phyloP scores from a whole-genome alignment of 805 yeast genomes.

The Yamadazyma sp. region DNA sequence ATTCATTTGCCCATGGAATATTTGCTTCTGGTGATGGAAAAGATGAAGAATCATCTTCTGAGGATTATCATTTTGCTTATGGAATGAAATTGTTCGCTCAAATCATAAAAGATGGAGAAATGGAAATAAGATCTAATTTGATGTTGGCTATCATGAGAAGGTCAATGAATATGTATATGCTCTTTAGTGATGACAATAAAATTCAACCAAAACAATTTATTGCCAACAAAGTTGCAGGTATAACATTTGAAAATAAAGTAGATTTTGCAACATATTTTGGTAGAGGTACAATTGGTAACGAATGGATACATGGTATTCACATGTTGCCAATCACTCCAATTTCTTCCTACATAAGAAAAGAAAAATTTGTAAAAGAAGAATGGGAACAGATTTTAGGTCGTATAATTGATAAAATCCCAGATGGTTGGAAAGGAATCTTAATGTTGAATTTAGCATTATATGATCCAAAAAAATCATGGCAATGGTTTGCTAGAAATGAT shows the following conservation, averaged over 20 bases:
- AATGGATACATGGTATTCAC: slow-evolving; percentile 77
- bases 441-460: slow-evolving; percentile 71
- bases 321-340: slow-evolving; percentile 72
- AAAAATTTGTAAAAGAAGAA: slow-evolving; percentile 57
- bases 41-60: slow-evolving; percentile 72
- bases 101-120: slow-evolving; percentile 48
- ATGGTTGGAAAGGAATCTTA: slow-evolving; percentile 73
- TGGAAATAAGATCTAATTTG: slow-evolving; percentile 55
- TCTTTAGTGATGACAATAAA: slow-evolving; percentile 50
- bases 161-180: slow-evolving; percentile 55
- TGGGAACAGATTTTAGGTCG: slow-evolving; percentile 51
- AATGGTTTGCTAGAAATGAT: slow-evolving; percentile 42
- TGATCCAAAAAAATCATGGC: slow-evolving; percentile 54
- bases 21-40: slow-evolving; percentile 72
- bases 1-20: slow-evolving; percentile 76
- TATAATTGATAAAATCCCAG: slow-evolving; percentile 48
- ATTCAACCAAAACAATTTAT: slow-evolving; percentile 56
- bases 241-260: slow-evolving; percentile 66
- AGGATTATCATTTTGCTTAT: slow-evolving; percentile 69
- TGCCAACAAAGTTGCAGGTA: slow-evolving; percentile 68
- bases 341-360: slow-evolving; percentile 56
- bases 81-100: slow-evolving; percentile 66
- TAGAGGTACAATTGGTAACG: slow-evolving; percentile 49
- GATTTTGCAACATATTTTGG: slow-evolving; percentile 79
- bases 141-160: slow-evolving; percentile 58